Conservation (phyloP, 352 stramenopile species). For the Halophytophthora polymorphica region DNA sequence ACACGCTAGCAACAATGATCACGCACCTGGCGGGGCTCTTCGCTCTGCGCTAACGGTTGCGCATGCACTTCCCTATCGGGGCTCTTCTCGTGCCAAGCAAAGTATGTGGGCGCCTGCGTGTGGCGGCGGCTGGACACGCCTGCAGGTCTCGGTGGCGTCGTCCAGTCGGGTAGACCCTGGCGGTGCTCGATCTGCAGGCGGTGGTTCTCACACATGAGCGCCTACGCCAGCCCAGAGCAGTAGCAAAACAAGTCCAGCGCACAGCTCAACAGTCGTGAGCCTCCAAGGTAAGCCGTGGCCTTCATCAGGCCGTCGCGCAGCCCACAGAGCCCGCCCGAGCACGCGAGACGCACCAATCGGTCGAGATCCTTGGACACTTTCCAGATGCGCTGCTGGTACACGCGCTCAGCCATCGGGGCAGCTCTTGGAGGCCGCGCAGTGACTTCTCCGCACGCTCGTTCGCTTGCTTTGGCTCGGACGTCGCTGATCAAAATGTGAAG, state of each 20-base stretch:
- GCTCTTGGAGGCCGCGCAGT: background rate
- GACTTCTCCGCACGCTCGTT: constrained; percentile 10
- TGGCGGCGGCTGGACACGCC: constrained; percentile 28
- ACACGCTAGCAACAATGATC: too few relatives aligned
- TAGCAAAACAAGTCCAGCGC: background rate
- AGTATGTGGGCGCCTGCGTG: constrained; percentile 32
- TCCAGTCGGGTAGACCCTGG: constrained; percentile 50
- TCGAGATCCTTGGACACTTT: constrained; percentile 54
- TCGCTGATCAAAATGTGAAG: too few relatives aligned
- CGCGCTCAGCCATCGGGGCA: constrained; percentile 18
- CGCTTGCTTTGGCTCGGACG: too few relatives aligned
- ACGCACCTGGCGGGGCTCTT: too few relatives aligned
- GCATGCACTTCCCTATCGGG: background rate
- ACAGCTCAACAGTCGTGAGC: background rate
- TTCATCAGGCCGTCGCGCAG: constrained; percentile 2
- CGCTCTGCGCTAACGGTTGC: too few relatives aligned
- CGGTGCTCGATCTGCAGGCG: constrained; percentile 38
- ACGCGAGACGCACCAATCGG: constrained; percentile 27
- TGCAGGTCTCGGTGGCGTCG: constrained; percentile 26
- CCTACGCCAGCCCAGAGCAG: constrained; percentile 17
- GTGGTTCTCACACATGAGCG: constrained; percentile 56
- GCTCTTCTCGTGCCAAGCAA: constrained; percentile 41
- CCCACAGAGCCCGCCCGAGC: background rate
- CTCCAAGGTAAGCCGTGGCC: background rate
- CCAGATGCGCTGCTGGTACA: constrained; percentile 40